Percentiles rank a stretch among this genome's conserved stretches.
Conservation (phyloP, 2,329 filamentous ascomycete species). For the Dothistroma septosporum region DNA sequence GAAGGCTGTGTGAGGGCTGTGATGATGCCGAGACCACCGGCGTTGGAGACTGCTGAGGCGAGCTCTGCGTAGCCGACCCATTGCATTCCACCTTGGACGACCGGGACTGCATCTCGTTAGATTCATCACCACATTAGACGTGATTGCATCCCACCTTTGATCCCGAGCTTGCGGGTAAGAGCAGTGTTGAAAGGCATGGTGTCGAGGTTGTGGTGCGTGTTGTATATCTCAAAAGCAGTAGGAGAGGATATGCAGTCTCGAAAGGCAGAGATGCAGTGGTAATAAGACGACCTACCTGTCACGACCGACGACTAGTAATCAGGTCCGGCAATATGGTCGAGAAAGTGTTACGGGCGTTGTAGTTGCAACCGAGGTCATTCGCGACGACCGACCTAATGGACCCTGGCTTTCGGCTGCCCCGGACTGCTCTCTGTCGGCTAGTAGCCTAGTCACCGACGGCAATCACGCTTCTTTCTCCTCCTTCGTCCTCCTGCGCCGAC, state of each 20-base stretch:
- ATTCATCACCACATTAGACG: neutral
- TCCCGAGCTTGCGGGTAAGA: conserved; percentile 59
- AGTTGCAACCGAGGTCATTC: neutral
- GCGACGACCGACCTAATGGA: neutral
- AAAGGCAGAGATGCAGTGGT: neutral
- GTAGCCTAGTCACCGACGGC: neutral
- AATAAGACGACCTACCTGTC: neutral
- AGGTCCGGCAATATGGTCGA: neutral
- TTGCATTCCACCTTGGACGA: conserved; percentile 66
- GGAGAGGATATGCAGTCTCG: too few species aligned
- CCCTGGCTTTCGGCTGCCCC: neutral
- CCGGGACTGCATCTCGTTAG: conserved; percentile 55
- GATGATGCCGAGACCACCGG: conserved; percentile 77
- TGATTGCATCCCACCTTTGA: conserved; percentile 37
- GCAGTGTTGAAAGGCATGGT: conserved; percentile 62
- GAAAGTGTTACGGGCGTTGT: neutral
- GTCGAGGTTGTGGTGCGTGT: neutral
- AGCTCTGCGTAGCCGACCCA: conserved; percentile 78
- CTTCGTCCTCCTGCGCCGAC: neutral
- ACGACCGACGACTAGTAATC: neutral
- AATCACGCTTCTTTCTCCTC: neutral
- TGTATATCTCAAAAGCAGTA: neutral
- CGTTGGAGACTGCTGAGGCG: conserved; percentile 70
- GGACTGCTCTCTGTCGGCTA: neutral
- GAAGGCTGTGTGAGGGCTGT: conserved; percentile 89